phyloP scores from a whole-genome alignment of 257 asterid species.

The Dorcoceras hygrometricum region DNA sequence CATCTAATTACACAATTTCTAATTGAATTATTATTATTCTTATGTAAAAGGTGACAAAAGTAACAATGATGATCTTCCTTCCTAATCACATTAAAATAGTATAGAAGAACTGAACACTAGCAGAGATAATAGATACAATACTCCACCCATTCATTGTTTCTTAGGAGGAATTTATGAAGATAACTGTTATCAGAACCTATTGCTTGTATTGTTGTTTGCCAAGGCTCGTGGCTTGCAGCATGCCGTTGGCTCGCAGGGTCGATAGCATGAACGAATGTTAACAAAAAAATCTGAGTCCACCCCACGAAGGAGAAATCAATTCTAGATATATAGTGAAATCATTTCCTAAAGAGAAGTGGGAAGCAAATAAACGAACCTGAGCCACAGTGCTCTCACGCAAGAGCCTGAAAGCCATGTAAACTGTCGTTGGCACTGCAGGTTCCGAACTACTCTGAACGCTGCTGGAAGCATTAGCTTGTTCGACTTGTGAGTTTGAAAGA shows the following conservation, averaged over 20 bases:
- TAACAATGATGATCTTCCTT: not conserved
- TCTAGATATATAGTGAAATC: not conserved
- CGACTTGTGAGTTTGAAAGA: conserved; percentile 26
- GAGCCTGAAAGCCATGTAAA: conserved; percentile 51
- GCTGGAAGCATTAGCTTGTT: conserved; percentile 33
- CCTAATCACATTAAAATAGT: too few species aligned
- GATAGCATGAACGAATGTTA: too few species aligned
- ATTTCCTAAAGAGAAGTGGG: not conserved
- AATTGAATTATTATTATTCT: too few species aligned
- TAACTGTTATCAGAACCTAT: too few species aligned
- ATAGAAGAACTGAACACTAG: too few species aligned
- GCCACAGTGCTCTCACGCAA: conserved; percentile 47
- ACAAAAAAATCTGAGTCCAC: too few species aligned
- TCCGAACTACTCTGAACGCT: conserved; percentile 17
- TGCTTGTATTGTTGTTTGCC: too few species aligned
- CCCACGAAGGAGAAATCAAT: not conserved
- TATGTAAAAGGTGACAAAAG: not conserved
- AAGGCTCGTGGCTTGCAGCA: too few species aligned
- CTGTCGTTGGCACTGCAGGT: conserved; percentile 43
- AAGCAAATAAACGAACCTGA: conserved; percentile 35
- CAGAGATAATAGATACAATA: too few species aligned
- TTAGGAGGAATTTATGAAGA: too few species aligned
- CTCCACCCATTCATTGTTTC: too few species aligned
- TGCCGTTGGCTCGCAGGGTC: too few species aligned
- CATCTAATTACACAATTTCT: not conserved